Base-by-base conservation (phyloP, 306 rosid genomes). In the Argentina anserina region DNA sequence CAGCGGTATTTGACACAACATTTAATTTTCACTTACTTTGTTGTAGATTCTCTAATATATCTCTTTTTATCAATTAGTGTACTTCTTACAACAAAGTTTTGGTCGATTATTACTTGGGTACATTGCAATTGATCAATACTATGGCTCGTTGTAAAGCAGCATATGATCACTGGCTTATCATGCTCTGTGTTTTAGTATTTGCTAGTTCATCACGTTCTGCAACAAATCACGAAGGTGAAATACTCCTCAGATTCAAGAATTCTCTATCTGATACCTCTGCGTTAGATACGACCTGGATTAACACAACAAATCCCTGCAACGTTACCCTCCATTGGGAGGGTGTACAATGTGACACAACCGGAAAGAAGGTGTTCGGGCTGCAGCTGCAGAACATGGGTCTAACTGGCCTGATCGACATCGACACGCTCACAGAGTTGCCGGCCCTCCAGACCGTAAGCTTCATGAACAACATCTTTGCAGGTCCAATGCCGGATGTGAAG, bases 361-460 rank as follows among this genome's bases (percentile, higher is more conserved):
- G 0, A 72, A n/a, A n/a, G n/a, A n/a, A 0, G 25, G 40, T 83
- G 6, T 64, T 29, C 18, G 89, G 88, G 4, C 43, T 94, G 73
- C 47, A 41, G 39, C 83, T 94, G 7, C 88, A 90, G 53, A 68
- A 72, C n/a, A 84, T 91, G 95, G 84, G 86, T 42, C 82, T 94
- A 3, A 1, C 75, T 67, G 99, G 99, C 65, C 23, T 12, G 0
- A 81, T 94, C 52, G 81, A 86, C 40, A 36, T 76, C 4, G 87
- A 84, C 39, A 31, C 86, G 3, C 72, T 94, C 18, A 3, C 60
- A 29, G 43, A 58, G 17, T 75, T 91, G 64, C 61, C 90, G 0
- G 61, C 1, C 63, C 40, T 94, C 77, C 46, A 68, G 3, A 80
- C 79, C 52, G 77, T 94, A 65, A 88, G 99, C 75, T 71, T 91